Percentiles rank a stretch among this genome's conserved stretches.
These are phyloP conservation scores for Starmera stellimalicola DNA, from an alignment of 1,139 yeast genomes.

Conservation along the genomic window DNA sequence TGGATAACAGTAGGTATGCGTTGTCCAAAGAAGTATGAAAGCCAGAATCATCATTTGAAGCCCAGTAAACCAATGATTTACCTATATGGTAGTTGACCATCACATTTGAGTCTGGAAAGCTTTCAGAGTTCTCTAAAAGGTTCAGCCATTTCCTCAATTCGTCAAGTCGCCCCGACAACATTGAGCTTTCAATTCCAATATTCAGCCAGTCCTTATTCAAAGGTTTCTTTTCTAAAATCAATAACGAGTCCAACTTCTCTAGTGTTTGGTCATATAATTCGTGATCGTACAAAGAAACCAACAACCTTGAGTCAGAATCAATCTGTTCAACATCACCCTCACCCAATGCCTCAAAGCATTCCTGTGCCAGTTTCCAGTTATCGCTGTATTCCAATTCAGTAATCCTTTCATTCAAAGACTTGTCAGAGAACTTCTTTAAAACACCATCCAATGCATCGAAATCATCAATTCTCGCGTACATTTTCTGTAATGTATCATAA, in stretches of 20 bases:
- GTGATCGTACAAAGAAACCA: slow-evolving; percentile 48
- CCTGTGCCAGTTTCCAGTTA: slow-evolving; percentile 82
- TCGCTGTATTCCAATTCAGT: slow-evolving; percentile 78
- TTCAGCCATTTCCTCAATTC: slow-evolving; percentile 51
- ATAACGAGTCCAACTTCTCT: slow-evolving; percentile 20
- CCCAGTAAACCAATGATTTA: slow-evolving; percentile 36
- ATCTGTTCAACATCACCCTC: slow-evolving; percentile 26
- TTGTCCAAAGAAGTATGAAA: slow-evolving; percentile 34
- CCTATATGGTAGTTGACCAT: slow-evolving; percentile 62
- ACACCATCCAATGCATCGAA: slow-evolving; percentile 87
- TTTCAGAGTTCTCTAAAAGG: slow-evolving; percentile 29
- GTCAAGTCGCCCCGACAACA: slow-evolving; percentile 48
- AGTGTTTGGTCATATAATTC: slow-evolving; percentile 45
- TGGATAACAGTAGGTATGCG: slow-evolving; percentile 50
- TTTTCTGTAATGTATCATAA: slow-evolving; percentile 52
- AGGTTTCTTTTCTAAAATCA: slow-evolving; percentile 5
- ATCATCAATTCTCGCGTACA: slow-evolving; percentile 84
- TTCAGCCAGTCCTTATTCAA: slow-evolving; percentile 47
- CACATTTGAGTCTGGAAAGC: slow-evolving; percentile 41
- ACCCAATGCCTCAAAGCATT: slow-evolving; percentile 68
- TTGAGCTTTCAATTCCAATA: slow-evolving; percentile 69
- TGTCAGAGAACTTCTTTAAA: slow-evolving; percentile 61
- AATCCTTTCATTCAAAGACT: slow-evolving; percentile 61
- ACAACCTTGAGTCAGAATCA: slow-evolving; percentile 29
- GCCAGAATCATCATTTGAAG: background rate